A percentile compares a stretch with the other conserved stretches of the same genome.
These are phyloP conservation scores for Simmondsia chinensis DNA, from an alignment of 148 eudicot genomes.

Conservation along the genomic window DNA sequence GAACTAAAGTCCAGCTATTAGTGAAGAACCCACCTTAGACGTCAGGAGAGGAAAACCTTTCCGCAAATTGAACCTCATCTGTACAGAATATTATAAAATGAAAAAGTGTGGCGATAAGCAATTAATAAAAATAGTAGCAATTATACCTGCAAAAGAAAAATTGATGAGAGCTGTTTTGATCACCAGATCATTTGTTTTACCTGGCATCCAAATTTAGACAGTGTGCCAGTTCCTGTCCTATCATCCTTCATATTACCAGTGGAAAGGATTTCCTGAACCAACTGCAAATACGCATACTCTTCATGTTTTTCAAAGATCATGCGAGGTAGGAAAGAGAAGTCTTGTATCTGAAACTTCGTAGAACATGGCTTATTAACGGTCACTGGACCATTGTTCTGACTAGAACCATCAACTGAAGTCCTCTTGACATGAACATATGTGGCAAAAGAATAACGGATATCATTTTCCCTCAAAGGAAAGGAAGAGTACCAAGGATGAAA, in stretches of 20 bases:
- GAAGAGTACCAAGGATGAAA: constrained; percentile 89
- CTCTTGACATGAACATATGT: constrained; percentile 80
- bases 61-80: constrained; percentile 95
- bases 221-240: constrained; percentile 85
- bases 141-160: constrained; percentile 1
- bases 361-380: constrained; percentile 11
- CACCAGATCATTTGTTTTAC: constrained; percentile 20
- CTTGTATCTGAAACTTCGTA: constrained; percentile 40
- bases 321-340: constrained; percentile 66
- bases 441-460: constrained; percentile 49
- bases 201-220: constrained; percentile 94
- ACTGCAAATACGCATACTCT: constrained; percentile 58
- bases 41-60: constrained; percentile 79
- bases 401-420: constrained; percentile 17
- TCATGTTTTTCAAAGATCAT: constrained; percentile 72
- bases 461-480: constrained; percentile 54
- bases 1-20: too few relatives aligned
- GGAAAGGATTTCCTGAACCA: constrained; percentile 61
- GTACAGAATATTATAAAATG: constrained; percentile 17
- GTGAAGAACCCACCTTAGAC: constrained; percentile 77
- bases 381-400: constrained; percentile 20
- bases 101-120: neutral
- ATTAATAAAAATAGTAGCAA: neutral
- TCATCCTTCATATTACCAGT: constrained; percentile 69
- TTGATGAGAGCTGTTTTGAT: neutral